Evolutionary conservation across 495 filamentous ascomycete genomes (phyloP).

Genomic region (Usnea hakonensis): DNA sequence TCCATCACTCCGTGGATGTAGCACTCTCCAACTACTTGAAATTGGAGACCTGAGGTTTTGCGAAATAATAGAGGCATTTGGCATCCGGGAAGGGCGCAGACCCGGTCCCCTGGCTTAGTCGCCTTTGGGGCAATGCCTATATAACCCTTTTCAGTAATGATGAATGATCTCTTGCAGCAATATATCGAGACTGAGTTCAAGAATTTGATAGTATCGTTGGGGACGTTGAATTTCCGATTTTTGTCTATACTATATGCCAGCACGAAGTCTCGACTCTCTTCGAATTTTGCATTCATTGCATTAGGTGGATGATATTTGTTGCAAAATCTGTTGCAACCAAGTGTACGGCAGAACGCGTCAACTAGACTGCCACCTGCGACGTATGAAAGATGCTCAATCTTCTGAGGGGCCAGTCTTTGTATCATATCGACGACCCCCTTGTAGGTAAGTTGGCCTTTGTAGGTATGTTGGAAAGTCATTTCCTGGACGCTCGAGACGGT

Average conservation of each 20-base stretch:
- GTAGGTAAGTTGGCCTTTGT: too few relatives aligned
- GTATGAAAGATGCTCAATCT: not conserved
- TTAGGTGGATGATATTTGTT: not conserved
- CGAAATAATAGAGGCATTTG: constrained; percentile 11
- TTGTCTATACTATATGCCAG: not conserved
- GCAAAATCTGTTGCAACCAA: not conserved
- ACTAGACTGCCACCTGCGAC: constrained; percentile 1
- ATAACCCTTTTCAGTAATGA: constrained; percentile 14
- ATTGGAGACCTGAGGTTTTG: not conserved
- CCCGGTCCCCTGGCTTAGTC: constrained; percentile 9
- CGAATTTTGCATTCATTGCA: not conserved
- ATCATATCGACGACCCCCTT: too few relatives aligned
- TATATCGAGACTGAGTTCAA: not conserved
- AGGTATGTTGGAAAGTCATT: too few relatives aligned
- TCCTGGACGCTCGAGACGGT: too few relatives aligned
- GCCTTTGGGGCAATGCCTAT: constrained; percentile 14
- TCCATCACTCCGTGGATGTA: constrained; percentile 18
- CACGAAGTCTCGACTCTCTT: not conserved
- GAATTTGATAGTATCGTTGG: not conserved
- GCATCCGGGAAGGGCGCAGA: constrained; percentile 18
- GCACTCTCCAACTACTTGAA: constrained; percentile 17
- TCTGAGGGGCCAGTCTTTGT: too few relatives aligned
- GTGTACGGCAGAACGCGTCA: not conserved
- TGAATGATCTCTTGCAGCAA: not conserved
- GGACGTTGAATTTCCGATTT: too few relatives aligned